Evolutionary conservation across 805 yeast species (phyloP).

Genomic region (Kodamaea leandrae): DNA sequence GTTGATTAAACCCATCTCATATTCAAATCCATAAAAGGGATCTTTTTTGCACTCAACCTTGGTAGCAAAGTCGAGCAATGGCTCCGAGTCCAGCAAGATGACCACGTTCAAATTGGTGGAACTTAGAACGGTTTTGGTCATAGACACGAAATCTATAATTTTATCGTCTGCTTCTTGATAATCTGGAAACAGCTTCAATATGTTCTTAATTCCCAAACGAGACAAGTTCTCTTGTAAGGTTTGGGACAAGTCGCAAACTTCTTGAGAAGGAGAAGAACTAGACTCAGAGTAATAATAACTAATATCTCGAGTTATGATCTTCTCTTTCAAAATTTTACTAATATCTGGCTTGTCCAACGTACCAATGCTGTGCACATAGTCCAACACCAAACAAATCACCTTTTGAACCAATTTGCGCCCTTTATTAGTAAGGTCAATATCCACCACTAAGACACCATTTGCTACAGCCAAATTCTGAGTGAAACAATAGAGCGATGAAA

Average conservation of each 20-base stretch:
- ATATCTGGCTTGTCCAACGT: slow-evolving; percentile 18
- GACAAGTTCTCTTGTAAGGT: slow-evolving; percentile 36
- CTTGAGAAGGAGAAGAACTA: slow-evolving; percentile 42
- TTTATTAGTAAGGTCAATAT: slow-evolving; percentile 44
- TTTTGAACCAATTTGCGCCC: slow-evolving; percentile 40
- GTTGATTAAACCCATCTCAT: background rate
- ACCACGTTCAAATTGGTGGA: slow-evolving; percentile 21
- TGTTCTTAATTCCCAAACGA: slow-evolving; percentile 31
- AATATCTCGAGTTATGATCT: slow-evolving; percentile 44
- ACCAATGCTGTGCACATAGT: slow-evolving; percentile 20
- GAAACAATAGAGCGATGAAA: slow-evolving; percentile 38
- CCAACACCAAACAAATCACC: slow-evolving; percentile 36
- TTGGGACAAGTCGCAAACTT: slow-evolving; percentile 42
- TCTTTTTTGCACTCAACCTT: background rate
- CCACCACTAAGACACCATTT: slow-evolving; percentile 46
- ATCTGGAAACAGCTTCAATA: slow-evolving; percentile 42
- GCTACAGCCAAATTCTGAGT: slow-evolving; percentile 35
- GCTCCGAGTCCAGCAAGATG: background rate
- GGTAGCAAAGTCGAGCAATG: background rate
- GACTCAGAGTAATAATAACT: slow-evolving; percentile 39
- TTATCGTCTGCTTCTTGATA: slow-evolving; percentile 18
- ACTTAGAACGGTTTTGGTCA: slow-evolving; percentile 9
- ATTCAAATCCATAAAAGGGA: background rate
- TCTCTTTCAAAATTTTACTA: slow-evolving; percentile 46
- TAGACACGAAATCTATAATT: background rate